Conservation (phyloP, 345 rosid genomes). For the Gossypium anomalum region DNA sequence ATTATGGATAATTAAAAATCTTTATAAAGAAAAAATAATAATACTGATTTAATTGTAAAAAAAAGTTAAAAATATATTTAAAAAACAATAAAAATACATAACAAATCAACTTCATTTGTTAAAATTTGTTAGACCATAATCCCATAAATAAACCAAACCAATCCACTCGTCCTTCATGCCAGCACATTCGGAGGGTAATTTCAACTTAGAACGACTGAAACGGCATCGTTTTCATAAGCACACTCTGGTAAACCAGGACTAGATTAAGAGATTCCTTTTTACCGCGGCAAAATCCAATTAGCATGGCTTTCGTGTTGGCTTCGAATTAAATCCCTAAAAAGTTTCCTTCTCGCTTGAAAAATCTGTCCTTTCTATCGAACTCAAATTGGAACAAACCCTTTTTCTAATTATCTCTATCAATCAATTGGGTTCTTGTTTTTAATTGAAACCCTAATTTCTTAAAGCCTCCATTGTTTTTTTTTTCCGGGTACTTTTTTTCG, state of each 20-base stretch:
- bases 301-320: slow-evolving; percentile 29
- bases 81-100: too few relatives aligned
- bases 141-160: neutral
- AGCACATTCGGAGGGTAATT: neutral
- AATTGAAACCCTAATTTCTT: slow-evolving; percentile 11
- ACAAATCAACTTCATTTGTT: neutral
- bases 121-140: neutral
- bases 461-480: neutral
- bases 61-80: neutral
- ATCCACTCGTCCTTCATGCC: neutral
- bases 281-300: slow-evolving; percentile 6
- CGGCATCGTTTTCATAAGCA: slow-evolving; percentile 5
- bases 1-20: too few relatives aligned
- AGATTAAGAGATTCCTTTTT: slow-evolving; percentile 11
- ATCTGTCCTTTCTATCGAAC: neutral
- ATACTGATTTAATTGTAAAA: neutral
- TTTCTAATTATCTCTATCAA: neutral
- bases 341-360: slow-evolving; percentile 7
- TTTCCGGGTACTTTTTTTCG: slow-evolving; percentile 30
- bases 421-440: slow-evolving; percentile 12
- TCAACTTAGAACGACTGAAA: neutral
- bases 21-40: too few relatives aligned
- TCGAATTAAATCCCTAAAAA: slow-evolving; percentile 18
- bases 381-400: slow-evolving; percentile 20
- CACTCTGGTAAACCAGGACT: neutral